Evolutionary conservation across 352 stramenopile species (phyloP).

Genomic region (Pythium chondricola): DNA sequence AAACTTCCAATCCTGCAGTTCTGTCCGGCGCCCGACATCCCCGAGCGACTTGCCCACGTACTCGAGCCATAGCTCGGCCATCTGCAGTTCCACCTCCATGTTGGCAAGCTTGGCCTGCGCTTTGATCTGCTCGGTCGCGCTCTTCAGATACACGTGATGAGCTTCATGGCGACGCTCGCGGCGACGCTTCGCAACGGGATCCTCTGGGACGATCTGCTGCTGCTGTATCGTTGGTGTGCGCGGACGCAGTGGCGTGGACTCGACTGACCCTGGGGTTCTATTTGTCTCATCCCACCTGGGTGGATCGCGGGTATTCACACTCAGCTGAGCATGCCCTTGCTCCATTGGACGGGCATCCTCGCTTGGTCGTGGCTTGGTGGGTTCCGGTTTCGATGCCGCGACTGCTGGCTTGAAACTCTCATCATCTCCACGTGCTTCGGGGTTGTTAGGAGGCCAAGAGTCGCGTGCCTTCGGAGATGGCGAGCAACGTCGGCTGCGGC

Average conservation of each 20-base stretch:
- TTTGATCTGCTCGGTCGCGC: slow-evolving; percentile 45
- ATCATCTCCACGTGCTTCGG: too few species aligned
- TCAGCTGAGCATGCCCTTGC: too few species aligned
- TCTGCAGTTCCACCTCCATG: slow-evolving; percentile 41
- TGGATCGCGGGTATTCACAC: too few species aligned
- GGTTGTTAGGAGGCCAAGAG: background rate
- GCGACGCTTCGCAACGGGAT: slow-evolving; percentile 8
- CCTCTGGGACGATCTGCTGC: background rate
- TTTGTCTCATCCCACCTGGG: too few species aligned
- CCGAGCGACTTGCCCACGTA: slow-evolving; percentile 55
- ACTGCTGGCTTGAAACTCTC: too few species aligned
- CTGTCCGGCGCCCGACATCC: slow-evolving; percentile 69
- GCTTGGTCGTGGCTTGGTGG: too few species aligned
- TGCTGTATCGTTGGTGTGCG: background rate
- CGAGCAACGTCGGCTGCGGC: slow-evolving; percentile 8
- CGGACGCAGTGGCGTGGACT: background rate
- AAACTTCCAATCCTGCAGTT: slow-evolving; percentile 76
- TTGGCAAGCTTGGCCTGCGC: slow-evolving; percentile 50
- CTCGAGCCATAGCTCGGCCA: slow-evolving; percentile 67
- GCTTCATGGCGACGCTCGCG: slow-evolving; percentile 18
- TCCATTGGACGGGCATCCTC: too few species aligned
- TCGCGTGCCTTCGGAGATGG: background rate
- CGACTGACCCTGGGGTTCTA: too few species aligned
- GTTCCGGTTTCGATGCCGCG: too few species aligned
- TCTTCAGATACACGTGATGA: slow-evolving; percentile 46